Evolutionary conservation across 75 land plant genomes (phyloP).

Genomic region (Pinus tabuliformis): DNA sequence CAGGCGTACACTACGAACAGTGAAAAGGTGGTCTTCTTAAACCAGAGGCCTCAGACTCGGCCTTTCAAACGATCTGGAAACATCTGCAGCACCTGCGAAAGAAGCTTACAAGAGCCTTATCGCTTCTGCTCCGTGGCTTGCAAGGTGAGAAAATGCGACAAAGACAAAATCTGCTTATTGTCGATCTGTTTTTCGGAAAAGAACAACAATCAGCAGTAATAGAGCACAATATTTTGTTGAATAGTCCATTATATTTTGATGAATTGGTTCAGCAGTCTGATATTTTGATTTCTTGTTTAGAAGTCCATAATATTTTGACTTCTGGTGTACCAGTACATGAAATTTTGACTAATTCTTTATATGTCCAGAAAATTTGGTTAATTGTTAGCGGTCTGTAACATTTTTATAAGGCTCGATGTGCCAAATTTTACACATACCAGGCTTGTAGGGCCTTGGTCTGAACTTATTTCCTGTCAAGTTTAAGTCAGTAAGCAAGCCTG

Average conservation of each 20-base stretch:
- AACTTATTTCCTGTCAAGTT: neutral
- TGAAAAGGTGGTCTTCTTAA: constrained; percentile 36
- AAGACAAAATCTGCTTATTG: neutral
- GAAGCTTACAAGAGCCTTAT: constrained; percentile 39
- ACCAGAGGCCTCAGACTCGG: constrained; percentile 37
- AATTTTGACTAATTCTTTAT: too few relatives aligned
- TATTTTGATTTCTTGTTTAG: too few relatives aligned
- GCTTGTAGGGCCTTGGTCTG: neutral
- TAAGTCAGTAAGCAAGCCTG: neutral
- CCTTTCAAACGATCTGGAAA: constrained; percentile 35
- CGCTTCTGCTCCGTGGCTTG: constrained; percentile 34
- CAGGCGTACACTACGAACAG: constrained; percentile 44
- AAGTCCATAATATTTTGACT: neutral
- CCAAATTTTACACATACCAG: neutral
- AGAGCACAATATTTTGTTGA: too few relatives aligned
- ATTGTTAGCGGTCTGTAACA: too few relatives aligned
- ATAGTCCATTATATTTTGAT: too few relatives aligned
- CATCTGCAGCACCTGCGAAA: constrained; percentile 32
- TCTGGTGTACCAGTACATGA: neutral
- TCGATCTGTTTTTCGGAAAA: too few relatives aligned
- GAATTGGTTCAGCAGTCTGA: too few relatives aligned
- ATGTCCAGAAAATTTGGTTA: too few relatives aligned
- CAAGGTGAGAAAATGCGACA: constrained; percentile 14
- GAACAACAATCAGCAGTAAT: too few relatives aligned
- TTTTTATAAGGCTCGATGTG: too few relatives aligned